phyloP scores from a whole-genome alignment of 345 rosid genomes.

The Salix arbutifolia region DNA sequence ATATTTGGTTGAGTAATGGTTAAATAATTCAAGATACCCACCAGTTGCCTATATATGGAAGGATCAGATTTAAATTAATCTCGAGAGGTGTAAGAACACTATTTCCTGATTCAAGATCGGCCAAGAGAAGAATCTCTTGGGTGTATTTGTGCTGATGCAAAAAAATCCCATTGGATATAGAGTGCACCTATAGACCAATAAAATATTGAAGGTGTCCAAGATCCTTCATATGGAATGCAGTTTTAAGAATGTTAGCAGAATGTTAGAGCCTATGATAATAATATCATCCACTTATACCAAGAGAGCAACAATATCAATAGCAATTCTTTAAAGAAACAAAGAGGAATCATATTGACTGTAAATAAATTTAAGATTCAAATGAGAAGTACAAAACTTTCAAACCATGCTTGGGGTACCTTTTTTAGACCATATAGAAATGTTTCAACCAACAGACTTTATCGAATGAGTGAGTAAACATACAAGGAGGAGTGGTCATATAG shows the following conservation, averaged over 20 bases:
- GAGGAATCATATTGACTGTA: not conserved
- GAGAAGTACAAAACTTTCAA: not conserved
- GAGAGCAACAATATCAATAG: not conserved
- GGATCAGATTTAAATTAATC: slow-evolving; percentile 3
- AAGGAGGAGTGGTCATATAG: not conserved
- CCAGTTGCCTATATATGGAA: not conserved
- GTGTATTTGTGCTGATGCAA: not conserved
- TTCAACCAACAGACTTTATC: not conserved
- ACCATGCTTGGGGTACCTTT: not conserved
- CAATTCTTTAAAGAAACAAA: not conserved
- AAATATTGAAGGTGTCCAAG: not conserved
- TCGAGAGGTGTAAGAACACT: not conserved
- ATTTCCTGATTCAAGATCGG: too few relatives aligned
- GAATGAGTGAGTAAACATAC: not conserved
- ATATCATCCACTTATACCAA: too few relatives aligned
- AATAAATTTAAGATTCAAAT: not conserved
- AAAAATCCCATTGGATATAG: not conserved
- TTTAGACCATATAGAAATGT: not conserved
- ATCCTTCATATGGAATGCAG: not conserved
- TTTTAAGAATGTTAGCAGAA: not conserved
- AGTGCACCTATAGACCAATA: not conserved
- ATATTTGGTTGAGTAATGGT: too few relatives aligned
- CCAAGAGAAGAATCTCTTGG: too few relatives aligned
- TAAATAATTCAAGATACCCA: not conserved
- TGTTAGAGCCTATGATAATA: not conserved